These are phyloP conservation scores for Rhodotorula mucilaginosa DNA, from an alignment of 1,284 basidiomycete species.

Conservation along the genomic window DNA sequence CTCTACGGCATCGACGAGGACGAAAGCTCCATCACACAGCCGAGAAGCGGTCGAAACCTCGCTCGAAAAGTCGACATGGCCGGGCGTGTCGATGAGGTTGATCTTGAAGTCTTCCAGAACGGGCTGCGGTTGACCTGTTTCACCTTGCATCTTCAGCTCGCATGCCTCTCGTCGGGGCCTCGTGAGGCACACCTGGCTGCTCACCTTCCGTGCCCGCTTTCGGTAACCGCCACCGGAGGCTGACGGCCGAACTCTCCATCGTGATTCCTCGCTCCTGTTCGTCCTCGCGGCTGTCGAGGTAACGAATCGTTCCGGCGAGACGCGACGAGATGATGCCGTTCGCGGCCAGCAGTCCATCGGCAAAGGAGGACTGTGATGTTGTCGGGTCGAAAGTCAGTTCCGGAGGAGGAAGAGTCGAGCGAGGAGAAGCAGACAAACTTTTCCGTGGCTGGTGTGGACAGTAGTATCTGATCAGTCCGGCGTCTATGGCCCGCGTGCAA, in stretches of 20 bases:
- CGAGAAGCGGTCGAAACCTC: conserved; percentile 94
- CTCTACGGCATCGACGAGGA: conserved; percentile 97
- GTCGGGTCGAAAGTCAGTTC: neutral
- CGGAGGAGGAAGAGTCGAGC: neutral
- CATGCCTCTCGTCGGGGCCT: neutral
- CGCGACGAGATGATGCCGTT: conserved; percentile 95
- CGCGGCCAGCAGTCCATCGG: conserved; percentile 90
- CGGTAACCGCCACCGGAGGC: conserved; percentile 33
- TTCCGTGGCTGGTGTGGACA: conserved; percentile 27
- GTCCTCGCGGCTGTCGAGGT: conserved; percentile 92
- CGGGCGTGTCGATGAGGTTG: conserved; percentile 98
- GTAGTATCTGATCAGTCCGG: neutral
- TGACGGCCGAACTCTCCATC: conserved; percentile 91
- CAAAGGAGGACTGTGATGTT: conserved; percentile 59
- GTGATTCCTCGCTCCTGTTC: conserved; percentile 98
- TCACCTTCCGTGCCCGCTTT: conserved; percentile 12
- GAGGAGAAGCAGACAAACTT: neutral
- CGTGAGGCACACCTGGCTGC: too few relatives aligned
- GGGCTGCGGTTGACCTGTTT: conserved; percentile 53
- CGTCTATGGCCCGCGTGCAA: too few relatives aligned
- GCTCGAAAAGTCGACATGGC: conserved; percentile 96
- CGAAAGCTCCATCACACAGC: conserved; percentile 90
- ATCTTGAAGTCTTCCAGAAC: conserved; percentile 67
- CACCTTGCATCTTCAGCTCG: too few relatives aligned
- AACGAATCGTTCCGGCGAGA: conserved; percentile 95